These are phyloP conservation scores for Wilcoxina mikolae DNA, from an alignment of 495 filamentous ascomycete genomes.

Conservation along the genomic window DNA sequence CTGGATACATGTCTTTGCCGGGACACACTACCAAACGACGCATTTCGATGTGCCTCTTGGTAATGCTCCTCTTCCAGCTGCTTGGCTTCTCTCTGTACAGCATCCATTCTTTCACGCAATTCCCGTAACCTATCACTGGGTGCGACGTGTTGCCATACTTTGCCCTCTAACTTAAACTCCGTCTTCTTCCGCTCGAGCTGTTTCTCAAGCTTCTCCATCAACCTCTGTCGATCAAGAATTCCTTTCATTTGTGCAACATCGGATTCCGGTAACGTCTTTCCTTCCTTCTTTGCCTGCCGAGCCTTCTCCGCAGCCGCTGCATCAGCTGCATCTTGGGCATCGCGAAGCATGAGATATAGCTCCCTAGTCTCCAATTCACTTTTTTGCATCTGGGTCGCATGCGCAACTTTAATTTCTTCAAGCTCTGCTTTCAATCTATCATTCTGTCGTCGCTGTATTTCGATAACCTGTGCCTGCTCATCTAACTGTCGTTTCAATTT, in stretches of 20 bases:
- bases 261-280: conserved; percentile 34
- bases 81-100: conserved; percentile 32
- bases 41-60: conserved; percentile 33
- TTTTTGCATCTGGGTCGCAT: conserved; percentile 82
- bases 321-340: conserved; percentile 91
- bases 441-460: conserved; percentile 69
- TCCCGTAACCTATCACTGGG: conserved; percentile 87
- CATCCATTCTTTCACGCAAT: conserved; percentile 89
- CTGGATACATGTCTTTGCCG: conserved; percentile 2
- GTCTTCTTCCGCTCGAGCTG: conserved; percentile 96
- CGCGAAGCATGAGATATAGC: conserved; percentile 93
- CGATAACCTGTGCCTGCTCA: conserved; percentile 79
- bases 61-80: conserved; percentile 35
- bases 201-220: conserved; percentile 84
- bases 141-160: conserved; percentile 69
- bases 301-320: conserved; percentile 53
- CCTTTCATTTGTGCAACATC: conserved; percentile 73
- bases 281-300: conserved; percentile 31
- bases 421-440: conserved; percentile 80
- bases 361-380: conserved; percentile 93
- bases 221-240: conserved; percentile 77
- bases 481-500: conserved; percentile 88
- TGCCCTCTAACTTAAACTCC: conserved; percentile 92
- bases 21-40: conserved; percentile 18
- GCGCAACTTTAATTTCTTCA: conserved; percentile 67